Evolutionary conservation across 169 alveolate species (phyloP).

Genomic region (Sarcocystis neurona): DNA sequence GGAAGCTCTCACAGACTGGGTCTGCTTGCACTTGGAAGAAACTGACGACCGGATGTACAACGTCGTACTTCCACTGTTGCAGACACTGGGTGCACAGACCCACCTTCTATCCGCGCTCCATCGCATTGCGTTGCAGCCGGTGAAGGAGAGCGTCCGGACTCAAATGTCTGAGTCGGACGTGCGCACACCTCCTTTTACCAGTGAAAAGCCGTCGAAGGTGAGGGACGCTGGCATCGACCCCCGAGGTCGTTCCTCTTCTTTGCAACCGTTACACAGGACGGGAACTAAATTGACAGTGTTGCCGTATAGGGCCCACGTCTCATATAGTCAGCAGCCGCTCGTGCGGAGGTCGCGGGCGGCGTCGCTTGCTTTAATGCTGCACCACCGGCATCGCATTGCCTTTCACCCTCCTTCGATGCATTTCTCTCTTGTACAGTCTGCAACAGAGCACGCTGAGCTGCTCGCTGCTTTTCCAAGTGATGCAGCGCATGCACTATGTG

Average conservation of each 20-base stretch:
- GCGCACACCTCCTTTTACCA: too few species aligned
- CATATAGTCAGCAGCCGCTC: too few species aligned
- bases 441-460: neutral
- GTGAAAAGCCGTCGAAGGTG: too few species aligned
- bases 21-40: neutral
- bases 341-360: neutral
- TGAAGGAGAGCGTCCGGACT: too few species aligned
- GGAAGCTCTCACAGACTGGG: neutral
- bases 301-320: too few species aligned
- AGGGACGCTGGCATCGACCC: too few species aligned
- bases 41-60: conserved; percentile 10
- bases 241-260: too few species aligned
- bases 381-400: neutral
- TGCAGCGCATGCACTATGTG: neutral
- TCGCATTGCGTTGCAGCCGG: neutral
- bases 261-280: too few species aligned
- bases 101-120: neutral
- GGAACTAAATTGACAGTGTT: too few species aligned
- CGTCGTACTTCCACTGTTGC: neutral
- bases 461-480: neutral
- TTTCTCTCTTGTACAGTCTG: neutral
- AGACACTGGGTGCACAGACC: neutral
- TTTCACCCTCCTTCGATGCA: neutral
- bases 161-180: too few species aligned
- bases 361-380: neutral